These are phyloP conservation scores for Ganoderma sinense DNA, from an alignment of 1,284 basidiomycete species.

Conservation along the genomic window DNA sequence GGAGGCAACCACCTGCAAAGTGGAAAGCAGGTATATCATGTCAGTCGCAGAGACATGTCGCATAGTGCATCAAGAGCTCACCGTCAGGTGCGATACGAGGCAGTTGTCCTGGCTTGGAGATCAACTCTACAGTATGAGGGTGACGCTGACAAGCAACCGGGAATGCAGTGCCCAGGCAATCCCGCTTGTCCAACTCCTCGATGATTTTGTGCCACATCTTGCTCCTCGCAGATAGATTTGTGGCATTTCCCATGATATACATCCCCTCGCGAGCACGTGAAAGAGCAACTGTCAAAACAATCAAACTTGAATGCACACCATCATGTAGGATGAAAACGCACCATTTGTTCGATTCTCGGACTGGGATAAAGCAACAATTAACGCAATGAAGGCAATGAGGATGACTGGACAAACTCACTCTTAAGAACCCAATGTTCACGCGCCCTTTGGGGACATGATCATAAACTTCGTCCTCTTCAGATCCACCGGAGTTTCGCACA, in stretches of 20 bases:
- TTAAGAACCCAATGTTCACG: conserved; percentile 73
- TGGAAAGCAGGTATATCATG: too few relatives aligned
- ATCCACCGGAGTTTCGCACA: conserved; percentile 68
- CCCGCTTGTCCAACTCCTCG: conserved; percentile 56
- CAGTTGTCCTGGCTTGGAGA: conserved; percentile 63
- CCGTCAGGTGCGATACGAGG: conserved; percentile 57
- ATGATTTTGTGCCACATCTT: conserved; percentile 69
- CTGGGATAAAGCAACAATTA: conserved; percentile 38
- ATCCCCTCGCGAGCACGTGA: conserved; percentile 78
- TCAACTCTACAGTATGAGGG: conserved; percentile 46
- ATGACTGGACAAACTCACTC: conserved; percentile 44
- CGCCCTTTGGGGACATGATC: conserved; percentile 46
- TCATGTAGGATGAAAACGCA: conserved; percentile 1
- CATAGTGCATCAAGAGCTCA: conserved; percentile 1
- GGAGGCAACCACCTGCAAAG: conserved; percentile 64
- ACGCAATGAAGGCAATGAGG: not conserved
- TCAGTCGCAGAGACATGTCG: not conserved
- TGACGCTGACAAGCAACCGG: conserved; percentile 70
- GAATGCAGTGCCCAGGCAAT: conserved; percentile 58
- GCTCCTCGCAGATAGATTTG: conserved; percentile 51
- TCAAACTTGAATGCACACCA: not conserved
- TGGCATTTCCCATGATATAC: conserved; percentile 74
- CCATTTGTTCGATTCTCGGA: conserved; percentile 67
- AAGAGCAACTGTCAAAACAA: conserved; percentile 59
- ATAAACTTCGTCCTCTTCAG: conserved; percentile 35